Evolutionary conservation across 306 rosid species (phyloP), one percentile per base, ranked within the genome.

Genomic region (Vicia villosa): DNA sequence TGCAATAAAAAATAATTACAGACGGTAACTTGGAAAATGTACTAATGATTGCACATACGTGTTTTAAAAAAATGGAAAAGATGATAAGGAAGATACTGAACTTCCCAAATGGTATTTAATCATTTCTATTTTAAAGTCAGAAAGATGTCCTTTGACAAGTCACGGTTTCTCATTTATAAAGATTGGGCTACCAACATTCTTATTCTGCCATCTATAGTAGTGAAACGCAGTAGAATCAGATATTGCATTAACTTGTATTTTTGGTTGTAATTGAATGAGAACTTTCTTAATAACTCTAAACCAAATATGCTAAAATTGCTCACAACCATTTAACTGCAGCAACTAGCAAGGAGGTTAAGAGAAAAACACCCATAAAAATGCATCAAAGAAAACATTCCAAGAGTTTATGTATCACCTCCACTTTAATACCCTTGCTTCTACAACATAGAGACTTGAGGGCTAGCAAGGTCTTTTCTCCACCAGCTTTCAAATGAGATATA

Each of bases 381-480:
- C 65, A 54, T 52, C 20, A 20, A 68, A 47, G 65, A 59, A 42
- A 68, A 58, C 21, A 63, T 20, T 69, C 50, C 20, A 69, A 66
- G 49, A 42, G 47, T 58, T 63, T 61, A 9, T 28, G 16, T 67
- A 76, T 76, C 85, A 94, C 99, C 96, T 94, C 99, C 64, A 86
- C 99, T 83, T 88, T 95, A 63, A 94, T 77, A 63, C 97, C 89
- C 95, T 87, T 90, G 69, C 79, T 81, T 81, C 92, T 87, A 91
- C 88, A 94, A 80, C 97, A 94, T 12, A 94, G 79, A 72, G 97
- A 90, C 79, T 88, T 90, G 36, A 94, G 90, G 38, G 97, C 97
- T 77, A 85, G 95, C 13, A 84, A 65, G 20, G 89, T 86, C 84
- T 85, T 88, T 80, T 94, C 99, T 54, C 95, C 99, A 70, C 83